Evolutionary conservation across 2,329 filamentous ascomycete species (phyloP).

Genomic region (Coniella vitis): DNA sequence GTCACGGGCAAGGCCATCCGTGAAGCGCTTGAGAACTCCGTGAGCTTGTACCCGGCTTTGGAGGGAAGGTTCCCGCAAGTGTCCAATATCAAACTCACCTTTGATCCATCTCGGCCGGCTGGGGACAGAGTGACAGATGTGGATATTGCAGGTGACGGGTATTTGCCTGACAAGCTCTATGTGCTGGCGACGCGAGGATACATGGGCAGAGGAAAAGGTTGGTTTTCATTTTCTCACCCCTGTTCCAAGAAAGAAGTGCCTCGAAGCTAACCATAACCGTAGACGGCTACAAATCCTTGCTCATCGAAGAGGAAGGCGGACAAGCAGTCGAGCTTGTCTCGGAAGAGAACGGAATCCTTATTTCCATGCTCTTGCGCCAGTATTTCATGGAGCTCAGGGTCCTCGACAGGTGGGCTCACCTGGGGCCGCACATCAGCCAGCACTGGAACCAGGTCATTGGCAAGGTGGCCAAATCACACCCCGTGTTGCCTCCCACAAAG

Average conservation of each 20-base stretch:
- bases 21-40: slow-evolving; percentile 77
- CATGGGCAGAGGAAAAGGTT: slow-evolving; percentile 74
- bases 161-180: slow-evolving; percentile 60
- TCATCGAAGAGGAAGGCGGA: slow-evolving; percentile 72
- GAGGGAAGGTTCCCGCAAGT: slow-evolving; percentile 72
- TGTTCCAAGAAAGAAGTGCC: not conserved
- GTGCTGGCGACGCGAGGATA: slow-evolving; percentile 76
- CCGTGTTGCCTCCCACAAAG: slow-evolving; percentile 14
- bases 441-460: slow-evolving; percentile 64
- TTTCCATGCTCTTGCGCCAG: slow-evolving; percentile 79
- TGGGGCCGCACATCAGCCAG: slow-evolving; percentile 52
- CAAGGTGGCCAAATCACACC: slow-evolving; percentile 41
- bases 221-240: not conserved
- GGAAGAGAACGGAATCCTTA: slow-evolving; percentile 81
- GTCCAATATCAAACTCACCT: slow-evolving; percentile 71
- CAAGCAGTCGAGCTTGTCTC: slow-evolving; percentile 70
- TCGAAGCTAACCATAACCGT: not conserved
- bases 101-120: slow-evolving; percentile 54
- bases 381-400: slow-evolving; percentile 86
- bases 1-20: slow-evolving; percentile 66
- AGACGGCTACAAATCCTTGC: slow-evolving; percentile 72
- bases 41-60: slow-evolving; percentile 72
- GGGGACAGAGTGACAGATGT: slow-evolving; percentile 58
- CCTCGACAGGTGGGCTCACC: slow-evolving; percentile 70
- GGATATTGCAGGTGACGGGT: slow-evolving; percentile 51